Evolutionary conservation across 345 rosid genomes (phyloP), one percentile per base, ranked within the genome.

Genomic region (Mangifera indica): DNA sequence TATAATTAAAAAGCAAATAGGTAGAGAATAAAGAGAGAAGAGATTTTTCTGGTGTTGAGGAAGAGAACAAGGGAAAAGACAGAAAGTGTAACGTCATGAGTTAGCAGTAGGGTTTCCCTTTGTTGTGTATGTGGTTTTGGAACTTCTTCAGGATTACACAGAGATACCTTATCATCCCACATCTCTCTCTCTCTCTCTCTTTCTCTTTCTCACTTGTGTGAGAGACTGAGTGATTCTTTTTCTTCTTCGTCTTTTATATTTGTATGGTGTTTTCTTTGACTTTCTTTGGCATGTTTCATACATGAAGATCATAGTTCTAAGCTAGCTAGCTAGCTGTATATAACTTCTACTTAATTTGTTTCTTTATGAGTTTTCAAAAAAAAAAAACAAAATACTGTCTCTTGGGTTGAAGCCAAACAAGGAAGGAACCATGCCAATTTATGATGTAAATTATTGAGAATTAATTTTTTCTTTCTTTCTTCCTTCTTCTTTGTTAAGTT

Each of bases 391-490:
- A 79, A 72, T 79, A 66, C 86, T 88, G 97, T 89, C 93, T 84
- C 92, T 84, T 88, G 80, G 80, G 84, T 83, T 83, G 81, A 84
- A 79, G 84, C 92, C 96, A 90, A 88, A 78, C 75, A 70, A 76
- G 72, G 76, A 73, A 79, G 71, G 76, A 78, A 70, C 76, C 70
- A 79, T 37, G 42, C 72, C 78, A 37, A 61, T 52, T 8, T 46
- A 54, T 53, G 46, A 70, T 44, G 48, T 72, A 45, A 59, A 66
- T 72, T 68, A 26, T 58, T 46, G 18, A 66, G 58, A 46, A 64
- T 24, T 46, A 32, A 44, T 40, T 66, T 75, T 66, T 72, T 66
- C 63, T 76, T 76, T 75, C 70, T 66, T 67, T 42, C 22, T 51
- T 34, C 20, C 40, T 61, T 57, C 63, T 18, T 56, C 68, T 73